Percentiles rank a stretch among this genome's conserved stretches.
Evolutionary conservation across 2,329 filamentous ascomycete genomes (phyloP).

Genomic region (Huntiella abstrusa): DNA sequence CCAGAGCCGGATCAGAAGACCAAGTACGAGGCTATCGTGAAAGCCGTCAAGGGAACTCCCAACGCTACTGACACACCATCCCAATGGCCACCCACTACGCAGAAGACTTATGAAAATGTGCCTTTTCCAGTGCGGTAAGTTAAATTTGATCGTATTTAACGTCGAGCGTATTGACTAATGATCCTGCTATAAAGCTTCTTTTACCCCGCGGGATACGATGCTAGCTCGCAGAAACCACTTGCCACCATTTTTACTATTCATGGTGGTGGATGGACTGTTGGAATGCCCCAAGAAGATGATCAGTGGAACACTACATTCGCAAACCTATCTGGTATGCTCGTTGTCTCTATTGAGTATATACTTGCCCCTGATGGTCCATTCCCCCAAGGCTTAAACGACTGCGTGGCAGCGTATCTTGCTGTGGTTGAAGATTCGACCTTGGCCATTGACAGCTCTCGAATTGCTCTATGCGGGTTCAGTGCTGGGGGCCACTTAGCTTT

Average conservation of each 20-base stretch:
- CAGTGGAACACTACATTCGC: constrained; percentile 27
- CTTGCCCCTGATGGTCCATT: constrained; percentile 27
- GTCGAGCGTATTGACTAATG: not conserved
- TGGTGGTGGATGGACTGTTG: constrained; percentile 30
- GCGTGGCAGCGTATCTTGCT: constrained; percentile 24
- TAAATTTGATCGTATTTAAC: not conserved
- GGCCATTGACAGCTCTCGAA: constrained; percentile 24
- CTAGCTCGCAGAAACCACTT: constrained; percentile 16
- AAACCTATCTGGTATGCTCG: constrained; percentile 21
- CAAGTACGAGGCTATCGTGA: too few species aligned
- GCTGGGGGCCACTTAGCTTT: constrained; percentile 32
- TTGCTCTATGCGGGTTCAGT: constrained; percentile 29
- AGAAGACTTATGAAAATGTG: constrained; percentile 10
- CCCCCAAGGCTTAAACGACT: constrained; percentile 25
- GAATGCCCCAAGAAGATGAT: constrained; percentile 26
- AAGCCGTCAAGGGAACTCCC: too few species aligned
- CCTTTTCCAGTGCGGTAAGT: constrained; percentile 9
- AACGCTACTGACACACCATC: too few species aligned
- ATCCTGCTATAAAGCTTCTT: constrained; percentile 19
- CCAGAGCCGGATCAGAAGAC: too few species aligned
- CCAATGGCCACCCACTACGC: not conserved
- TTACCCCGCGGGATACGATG: constrained; percentile 20
- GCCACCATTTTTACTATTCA: constrained; percentile 32
- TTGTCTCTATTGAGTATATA: constrained; percentile 29
- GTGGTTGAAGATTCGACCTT: constrained; percentile 25